Conservation (phyloP, 352 stramenopile species). For the Halophytophthora polymorphica region DNA sequence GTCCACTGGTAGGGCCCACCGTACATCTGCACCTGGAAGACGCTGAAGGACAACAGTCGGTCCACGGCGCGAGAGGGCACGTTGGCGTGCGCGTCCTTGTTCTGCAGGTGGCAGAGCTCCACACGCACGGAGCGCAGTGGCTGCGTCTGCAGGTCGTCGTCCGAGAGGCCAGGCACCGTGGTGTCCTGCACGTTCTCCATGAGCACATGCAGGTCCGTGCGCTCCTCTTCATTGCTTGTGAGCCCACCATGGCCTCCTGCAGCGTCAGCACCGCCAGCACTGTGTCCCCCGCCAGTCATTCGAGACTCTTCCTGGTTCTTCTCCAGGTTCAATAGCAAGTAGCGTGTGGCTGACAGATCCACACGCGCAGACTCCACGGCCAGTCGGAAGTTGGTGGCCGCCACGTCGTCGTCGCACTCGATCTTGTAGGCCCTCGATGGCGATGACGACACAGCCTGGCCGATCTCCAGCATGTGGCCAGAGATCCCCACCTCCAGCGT, state of each 20-base stretch:
- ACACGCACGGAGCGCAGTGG: constrained; percentile 77
- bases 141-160: constrained; percentile 67
- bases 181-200: constrained; percentile 84
- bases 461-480: constrained; percentile 43
- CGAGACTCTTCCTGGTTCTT: constrained; percentile 73
- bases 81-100: constrained; percentile 83
- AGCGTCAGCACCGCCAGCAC: constrained; percentile 2
- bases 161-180: constrained; percentile 67
- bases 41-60: constrained; percentile 73
- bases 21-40: constrained; percentile 83
- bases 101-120: constrained; percentile 83
- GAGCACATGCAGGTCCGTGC: constrained; percentile 65
- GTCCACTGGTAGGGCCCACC: constrained; percentile 84
- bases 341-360: constrained; percentile 73
- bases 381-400: constrained; percentile 71
- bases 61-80: constrained; percentile 70
- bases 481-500: constrained; percentile 55
- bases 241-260: neutral
- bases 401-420: constrained; percentile 59
- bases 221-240: constrained; percentile 55
- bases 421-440: constrained; percentile 60
- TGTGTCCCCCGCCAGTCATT: constrained; percentile 19
- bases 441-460: constrained; percentile 30
- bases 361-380: constrained; percentile 71
- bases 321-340: constrained; percentile 79